Percentiles rank a stretch among this genome's conserved stretches.
These are phyloP conservation scores for Coemansia sp. DNA, from an alignment of 192 early-diverging fungal species.

Conservation along the genomic window DNA sequence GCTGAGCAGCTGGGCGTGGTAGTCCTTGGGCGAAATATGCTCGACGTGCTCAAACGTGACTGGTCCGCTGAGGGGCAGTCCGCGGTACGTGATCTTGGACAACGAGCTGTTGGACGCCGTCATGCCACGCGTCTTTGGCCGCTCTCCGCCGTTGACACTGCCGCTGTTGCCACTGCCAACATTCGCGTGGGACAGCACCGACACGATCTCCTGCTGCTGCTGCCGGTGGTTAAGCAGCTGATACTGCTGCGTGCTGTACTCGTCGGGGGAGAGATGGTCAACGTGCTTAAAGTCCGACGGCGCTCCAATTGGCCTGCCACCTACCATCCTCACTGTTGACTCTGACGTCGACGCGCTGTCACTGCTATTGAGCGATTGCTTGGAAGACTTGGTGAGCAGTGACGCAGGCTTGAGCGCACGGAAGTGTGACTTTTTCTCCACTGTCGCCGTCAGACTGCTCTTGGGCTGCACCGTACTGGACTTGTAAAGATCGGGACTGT, in stretches of 20 bases:
- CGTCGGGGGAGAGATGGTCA: slow-evolving; percentile 43
- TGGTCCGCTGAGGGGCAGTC: slow-evolving; percentile 51
- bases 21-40: slow-evolving; percentile 52
- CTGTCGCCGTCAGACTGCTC: slow-evolving; percentile 1
- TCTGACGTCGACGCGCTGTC: slow-evolving; percentile 8
- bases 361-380: slow-evolving; percentile 19
- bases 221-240: slow-evolving; percentile 56
- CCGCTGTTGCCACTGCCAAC: slow-evolving; percentile 5
- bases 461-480: slow-evolving; percentile 7
- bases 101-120: slow-evolving; percentile 4
- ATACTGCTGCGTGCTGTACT: slow-evolving; percentile 51
- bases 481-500: slow-evolving; percentile 28
- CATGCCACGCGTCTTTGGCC: slow-evolving; percentile 17
- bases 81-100: slow-evolving; percentile 42
- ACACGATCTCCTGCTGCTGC: slow-evolving; percentile 52
- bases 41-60: slow-evolving; percentile 55
- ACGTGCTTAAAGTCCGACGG: slow-evolving; percentile 52
- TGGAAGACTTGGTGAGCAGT: slow-evolving; percentile 42
- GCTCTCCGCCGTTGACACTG: background rate
- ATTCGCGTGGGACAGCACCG: slow-evolving; percentile 35
- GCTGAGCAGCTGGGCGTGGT: slow-evolving; percentile 34
- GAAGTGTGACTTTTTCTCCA: slow-evolving; percentile 40
- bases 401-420: slow-evolving; percentile 49
- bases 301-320: slow-evolving; percentile 42
- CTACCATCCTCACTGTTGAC: slow-evolving; percentile 26